Base-by-base conservation (phyloP, 2,329 filamentous ascomycete genomes). In the Lithohypha guttulata region DNA sequence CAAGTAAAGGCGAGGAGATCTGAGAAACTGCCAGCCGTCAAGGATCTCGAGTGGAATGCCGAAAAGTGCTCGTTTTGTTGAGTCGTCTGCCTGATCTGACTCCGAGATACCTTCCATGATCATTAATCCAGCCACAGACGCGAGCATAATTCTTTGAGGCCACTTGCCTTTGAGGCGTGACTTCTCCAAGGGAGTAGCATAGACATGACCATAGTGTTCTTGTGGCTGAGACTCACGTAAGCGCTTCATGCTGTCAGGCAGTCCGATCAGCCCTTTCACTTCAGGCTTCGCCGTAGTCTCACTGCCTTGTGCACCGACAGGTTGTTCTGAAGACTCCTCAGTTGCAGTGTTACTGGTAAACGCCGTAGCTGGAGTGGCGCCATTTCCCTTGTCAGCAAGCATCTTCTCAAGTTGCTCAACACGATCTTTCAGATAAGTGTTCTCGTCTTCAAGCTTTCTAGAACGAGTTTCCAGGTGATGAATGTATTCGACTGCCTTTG, bases 401-500 rank as follows among this genome's bases (percentile, higher is more conserved):
- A 66, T 62, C 42, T 75, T 85, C 28, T 87, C 83, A 11, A 93
- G 70, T 55, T 91, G 89, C 55, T 79, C 75, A 25, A 95, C 74
- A 20, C 84, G 76, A 31, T 77, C 76, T 58, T 89, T 87, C 64
- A 94, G 75, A 10, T 74, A 74, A 20, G 65, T 70, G 54, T 94
- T 87, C 57, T 96, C 86, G 31, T 93, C 84, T 37, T 79, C 67
- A 7, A 95, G 66, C 4, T 82, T 77, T 49, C 78, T 82, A 53
- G 93, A 93, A 9, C 86, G 78, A 64, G 93, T 93, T 60, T 96
- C 89, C 2, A 96, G 66, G 61, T 96, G 87, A 25, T 80, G 76
- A 49, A 96, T 96, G 52, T 96, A 96, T 58, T 96, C 89, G 4
- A 89, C 95, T 2, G 89, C 89, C 60, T 96, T 96, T 49, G 84